These are phyloP conservation scores for Fraxinus baroniana DNA, from an alignment of 305 asterid species.

Conservation along the genomic window DNA sequence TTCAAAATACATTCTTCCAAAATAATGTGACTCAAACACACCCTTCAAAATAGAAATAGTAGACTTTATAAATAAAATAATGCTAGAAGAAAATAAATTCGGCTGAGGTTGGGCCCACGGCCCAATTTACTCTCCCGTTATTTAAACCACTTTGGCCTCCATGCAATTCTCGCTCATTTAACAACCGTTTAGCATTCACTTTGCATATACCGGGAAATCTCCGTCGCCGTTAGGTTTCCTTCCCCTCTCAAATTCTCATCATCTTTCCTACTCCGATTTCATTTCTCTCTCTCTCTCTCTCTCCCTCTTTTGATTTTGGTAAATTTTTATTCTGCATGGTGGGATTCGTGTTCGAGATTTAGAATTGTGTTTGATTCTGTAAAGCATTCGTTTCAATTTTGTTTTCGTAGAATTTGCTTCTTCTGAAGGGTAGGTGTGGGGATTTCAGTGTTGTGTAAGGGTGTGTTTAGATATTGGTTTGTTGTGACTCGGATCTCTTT, in stretches of 20 bases:
- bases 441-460: conserved; percentile 50
- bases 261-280: not conserved
- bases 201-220: not conserved
- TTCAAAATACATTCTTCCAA: too few species aligned
- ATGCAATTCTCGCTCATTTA: conserved; percentile 73
- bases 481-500: conserved; percentile 63
- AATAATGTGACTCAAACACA: too few species aligned
- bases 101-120: conserved; percentile 25
- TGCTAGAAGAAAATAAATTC: not conserved
- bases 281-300: not conserved
- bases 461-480: conserved; percentile 44
- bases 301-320: not conserved
- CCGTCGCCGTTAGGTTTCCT: conserved; percentile 36
- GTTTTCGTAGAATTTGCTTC: conserved; percentile 33
- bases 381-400: not conserved
- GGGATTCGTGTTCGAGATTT: conserved; percentile 32
- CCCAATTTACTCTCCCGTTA: conserved; percentile 29
- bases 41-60: too few species aligned
- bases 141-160: conserved; percentile 46
- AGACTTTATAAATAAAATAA: not conserved
- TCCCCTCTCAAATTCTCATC: not conserved
- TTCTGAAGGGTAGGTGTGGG: conserved; percentile 96
- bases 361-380: conserved; percentile 24
- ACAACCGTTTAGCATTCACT: conserved; percentile 31
- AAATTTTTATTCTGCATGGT: conserved; percentile 53